Conservation (phyloP, 2,329 filamentous ascomycete species). For the Phyllosticta ampelicida region DNA sequence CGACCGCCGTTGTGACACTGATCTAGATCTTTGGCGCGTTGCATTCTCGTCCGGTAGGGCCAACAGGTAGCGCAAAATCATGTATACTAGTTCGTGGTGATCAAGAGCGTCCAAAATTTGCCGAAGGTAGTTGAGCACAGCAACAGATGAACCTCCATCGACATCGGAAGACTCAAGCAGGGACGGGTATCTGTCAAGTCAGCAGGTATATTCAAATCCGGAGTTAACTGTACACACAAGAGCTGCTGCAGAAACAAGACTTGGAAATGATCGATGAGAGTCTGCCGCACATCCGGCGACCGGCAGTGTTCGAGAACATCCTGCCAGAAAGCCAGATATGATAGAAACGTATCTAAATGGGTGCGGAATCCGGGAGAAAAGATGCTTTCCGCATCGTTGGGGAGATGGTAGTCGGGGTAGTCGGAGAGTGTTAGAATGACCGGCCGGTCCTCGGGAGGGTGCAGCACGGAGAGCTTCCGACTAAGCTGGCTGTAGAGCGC, state of each 20-base stretch:
- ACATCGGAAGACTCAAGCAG: slow-evolving; percentile 93
- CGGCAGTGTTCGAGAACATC: slow-evolving; percentile 93
- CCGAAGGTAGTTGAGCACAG: slow-evolving; percentile 85
- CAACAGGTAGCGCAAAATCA: slow-evolving; percentile 85
- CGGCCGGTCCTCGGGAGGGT: slow-evolving; percentile 63
- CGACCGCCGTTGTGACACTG: slow-evolving; percentile 68
- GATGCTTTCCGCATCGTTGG: slow-evolving; percentile 59
- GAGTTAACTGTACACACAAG: slow-evolving; percentile 46
- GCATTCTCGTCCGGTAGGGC: slow-evolving; percentile 54
- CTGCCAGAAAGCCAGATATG: slow-evolving; percentile 95
- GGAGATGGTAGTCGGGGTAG: slow-evolving; percentile 61
- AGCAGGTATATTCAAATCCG: slow-evolving; percentile 8
- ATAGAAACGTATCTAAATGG: slow-evolving; percentile 89
- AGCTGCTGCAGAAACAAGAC: slow-evolving; percentile 92
- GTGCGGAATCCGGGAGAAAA: slow-evolving; percentile 65
- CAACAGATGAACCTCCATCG: slow-evolving; percentile 91
- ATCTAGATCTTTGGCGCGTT: slow-evolving; percentile 34
- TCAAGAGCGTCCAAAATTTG: slow-evolving; percentile 85
- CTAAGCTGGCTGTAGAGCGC: slow-evolving; percentile 57
- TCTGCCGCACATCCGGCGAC: slow-evolving; percentile 84
- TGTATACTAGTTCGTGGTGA: slow-evolving; percentile 86
- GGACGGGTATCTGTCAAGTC: slow-evolving; percentile 65
- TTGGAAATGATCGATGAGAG: slow-evolving; percentile 91
- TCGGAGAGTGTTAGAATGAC: slow-evolving; percentile 83
- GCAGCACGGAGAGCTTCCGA: slow-evolving; percentile 71